These are phyloP conservation scores for Xylaria sp. DNA, from an alignment of 2,329 filamentous ascomycete genomes.

Conservation along the genomic window DNA sequence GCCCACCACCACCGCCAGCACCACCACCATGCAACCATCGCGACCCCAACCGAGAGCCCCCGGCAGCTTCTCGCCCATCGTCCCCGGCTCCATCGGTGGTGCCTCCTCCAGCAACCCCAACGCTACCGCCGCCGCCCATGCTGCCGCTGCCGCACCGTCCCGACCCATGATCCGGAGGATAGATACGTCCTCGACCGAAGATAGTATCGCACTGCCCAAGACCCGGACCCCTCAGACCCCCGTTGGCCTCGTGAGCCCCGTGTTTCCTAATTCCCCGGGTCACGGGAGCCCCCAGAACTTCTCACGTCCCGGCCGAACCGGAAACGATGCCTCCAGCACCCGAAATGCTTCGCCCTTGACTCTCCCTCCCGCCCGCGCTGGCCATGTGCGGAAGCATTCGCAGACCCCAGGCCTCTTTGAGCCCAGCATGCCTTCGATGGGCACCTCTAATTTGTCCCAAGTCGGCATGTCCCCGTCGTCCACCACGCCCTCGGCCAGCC, in stretches of 20 bases:
- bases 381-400: slow-evolving; percentile 68
- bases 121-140: slow-evolving; percentile 41
- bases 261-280: slow-evolving; percentile 60
- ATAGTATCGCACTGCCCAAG: slow-evolving; percentile 59
- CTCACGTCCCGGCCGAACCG: slow-evolving; percentile 61
- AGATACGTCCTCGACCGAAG: slow-evolving; percentile 59
- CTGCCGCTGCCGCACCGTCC: slow-evolving; percentile 43
- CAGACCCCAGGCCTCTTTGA: slow-evolving; percentile 82
- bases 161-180: slow-evolving; percentile 55
- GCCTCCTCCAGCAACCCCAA: slow-evolving; percentile 19
- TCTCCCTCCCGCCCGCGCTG: slow-evolving; percentile 51
- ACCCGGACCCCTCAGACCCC: slow-evolving; percentile 53
- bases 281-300: slow-evolving; percentile 65
- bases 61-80: slow-evolving; percentile 65
- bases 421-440: slow-evolving; percentile 73
- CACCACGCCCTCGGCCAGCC: slow-evolving; percentile 69
- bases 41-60: slow-evolving; percentile 48
- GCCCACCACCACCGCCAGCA: slow-evolving; percentile 31
- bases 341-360: slow-evolving; percentile 57
- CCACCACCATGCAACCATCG: slow-evolving; percentile 46
- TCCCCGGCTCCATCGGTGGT: slow-evolving; percentile 23
- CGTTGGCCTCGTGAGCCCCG: slow-evolving; percentile 55
- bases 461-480: slow-evolving; percentile 58
- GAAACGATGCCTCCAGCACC: slow-evolving; percentile 48
- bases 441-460: slow-evolving; percentile 64